Percentiles rank a stretch among this genome's conserved stretches.
Evolutionary conservation across 805 yeast genomes (phyloP).

Genomic region (Millerago galiae): DNA sequence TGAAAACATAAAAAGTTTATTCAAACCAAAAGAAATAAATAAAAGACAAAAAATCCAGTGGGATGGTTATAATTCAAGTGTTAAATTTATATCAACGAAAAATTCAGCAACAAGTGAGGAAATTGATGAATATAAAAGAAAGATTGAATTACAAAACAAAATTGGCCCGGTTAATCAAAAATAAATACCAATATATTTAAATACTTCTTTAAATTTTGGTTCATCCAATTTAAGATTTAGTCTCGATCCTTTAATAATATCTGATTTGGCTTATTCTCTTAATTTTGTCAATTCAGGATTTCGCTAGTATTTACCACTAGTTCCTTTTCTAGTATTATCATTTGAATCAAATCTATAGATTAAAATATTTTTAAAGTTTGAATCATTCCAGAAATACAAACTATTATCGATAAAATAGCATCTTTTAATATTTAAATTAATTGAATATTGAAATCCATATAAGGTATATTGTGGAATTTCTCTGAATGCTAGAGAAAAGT

Average conservation of each 20-base stretch:
- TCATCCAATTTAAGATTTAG: neutral
- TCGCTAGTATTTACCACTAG: conserved; percentile 10
- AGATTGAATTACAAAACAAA: conserved; percentile 5
- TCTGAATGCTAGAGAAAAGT: no score
- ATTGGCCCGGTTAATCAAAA: neutral
- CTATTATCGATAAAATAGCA: conserved; percentile 9
- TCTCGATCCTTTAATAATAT: neutral
- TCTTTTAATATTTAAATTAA: neutral
- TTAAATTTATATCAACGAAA: conserved; percentile 16
- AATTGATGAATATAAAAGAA: conserved; percentile 19
- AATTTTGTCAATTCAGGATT: neutral
- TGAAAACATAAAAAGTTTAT: conserved; percentile 49
- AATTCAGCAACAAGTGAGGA: conserved; percentile 19
- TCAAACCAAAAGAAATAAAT: conserved; percentile 18
- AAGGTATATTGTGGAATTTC: neutral
- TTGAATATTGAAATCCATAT: neutral
- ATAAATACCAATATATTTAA: neutral
- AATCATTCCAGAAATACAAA: conserved; percentile 6
- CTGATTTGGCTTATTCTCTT: neutral
- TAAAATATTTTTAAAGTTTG: neutral
- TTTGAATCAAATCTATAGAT: neutral
- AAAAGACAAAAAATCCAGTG: conserved; percentile 26
- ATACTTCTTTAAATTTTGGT: neutral
- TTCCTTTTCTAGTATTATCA: conserved; percentile 1
- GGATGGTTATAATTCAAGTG: conserved; percentile 29